phyloP scores from a whole-genome alignment of 2,329 filamentous ascomycete species.

The Aotearoamyces nothofagi region DNA sequence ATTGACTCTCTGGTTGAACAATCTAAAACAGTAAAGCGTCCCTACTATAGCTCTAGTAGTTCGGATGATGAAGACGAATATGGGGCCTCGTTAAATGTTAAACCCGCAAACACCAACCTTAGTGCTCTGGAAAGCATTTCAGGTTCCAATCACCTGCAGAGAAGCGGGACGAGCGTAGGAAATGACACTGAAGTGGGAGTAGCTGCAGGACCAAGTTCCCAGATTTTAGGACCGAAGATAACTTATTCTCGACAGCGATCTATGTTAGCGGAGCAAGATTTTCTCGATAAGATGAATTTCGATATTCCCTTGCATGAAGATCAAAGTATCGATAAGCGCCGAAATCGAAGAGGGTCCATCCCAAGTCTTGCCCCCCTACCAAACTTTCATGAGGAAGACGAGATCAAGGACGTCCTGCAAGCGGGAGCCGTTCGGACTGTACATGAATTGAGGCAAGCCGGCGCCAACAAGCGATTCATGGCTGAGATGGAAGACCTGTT shows the following conservation, averaged over 20 bases:
- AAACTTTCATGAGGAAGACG: conserved; percentile 16
- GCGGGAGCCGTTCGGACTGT: conserved; percentile 40
- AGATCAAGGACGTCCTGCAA: conserved; percentile 12
- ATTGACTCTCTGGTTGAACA: conserved; percentile 20
- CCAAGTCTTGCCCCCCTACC: conserved; percentile 12
- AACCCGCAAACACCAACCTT: no score
- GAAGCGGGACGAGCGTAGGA: conserved; percentile 1
- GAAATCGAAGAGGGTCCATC: conserved; percentile 12
- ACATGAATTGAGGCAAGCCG: conserved; percentile 49
- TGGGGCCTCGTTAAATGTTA: no score
- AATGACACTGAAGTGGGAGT: conserved; percentile 4
- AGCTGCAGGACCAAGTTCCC: conserved; percentile 13
- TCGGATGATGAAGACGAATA: background rate
- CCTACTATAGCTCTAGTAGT: background rate
- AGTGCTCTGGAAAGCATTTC: no score
- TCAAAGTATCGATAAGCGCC: conserved; percentile 5
- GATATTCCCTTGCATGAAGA: conserved; percentile 12
- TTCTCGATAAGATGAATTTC: conserved; percentile 16
- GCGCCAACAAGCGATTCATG: conserved; percentile 49
- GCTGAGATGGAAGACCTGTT: conserved; percentile 51
- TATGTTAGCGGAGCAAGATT: conserved; percentile 18
- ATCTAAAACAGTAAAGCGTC: background rate
- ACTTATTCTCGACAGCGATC: conserved; percentile 20
- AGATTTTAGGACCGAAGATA: conserved; percentile 16
- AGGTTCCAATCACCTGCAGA: no score